Evolutionary conservation across 2,329 filamentous ascomycete species (phyloP), one percentile per base, ranked within the genome.

Genomic region (Aspergillus sp.): DNA sequence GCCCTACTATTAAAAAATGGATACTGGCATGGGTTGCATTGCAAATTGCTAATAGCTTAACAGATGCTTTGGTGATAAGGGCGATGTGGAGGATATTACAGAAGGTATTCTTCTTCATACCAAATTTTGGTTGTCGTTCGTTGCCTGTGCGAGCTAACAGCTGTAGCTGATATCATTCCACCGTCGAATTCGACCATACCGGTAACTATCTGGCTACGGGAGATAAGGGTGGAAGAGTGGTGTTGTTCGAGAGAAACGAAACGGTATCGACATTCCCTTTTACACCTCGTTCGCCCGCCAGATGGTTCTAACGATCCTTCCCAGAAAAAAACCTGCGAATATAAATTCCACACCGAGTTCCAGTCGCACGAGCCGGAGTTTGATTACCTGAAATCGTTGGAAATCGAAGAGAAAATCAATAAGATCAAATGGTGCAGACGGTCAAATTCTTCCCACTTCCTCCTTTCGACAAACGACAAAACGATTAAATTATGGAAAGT

Each of bases 321-420:
- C 39, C 42, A 96, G 90, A 97, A 98, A 83, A 98, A 97, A 82
- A 97, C 93, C 43, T 98, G 93, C 81, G 93, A 98, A 72, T 98
- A 98, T 79, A 98, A 97, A 71, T 98, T 98, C 70, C 93, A 98
- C 71, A 98, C 93, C 69, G 93, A 98, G 67, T 98, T 98, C 63
- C 93, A 98, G 75, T 98, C 93, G 60, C 93, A 98, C 74, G 93
- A 98, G 68, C 93, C 93, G 53, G 93, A 98, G 72, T 98, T 98
- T 71, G 93, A 98, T 71, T 98, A 98, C 69, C 81, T 98, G 56
- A 98, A 98, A 73, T 98, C 93, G 32, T 80, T 98, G 59, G 93
- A 98, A 73, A 98, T 98, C 65, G 93, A 98, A 78, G 93, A 98
- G 73, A 98, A 98, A 76, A 98, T 98, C 79, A 98, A 98, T 80